Base-by-base conservation (phyloP, 208 protist species). In the Trypanosoma congolense region DNA sequence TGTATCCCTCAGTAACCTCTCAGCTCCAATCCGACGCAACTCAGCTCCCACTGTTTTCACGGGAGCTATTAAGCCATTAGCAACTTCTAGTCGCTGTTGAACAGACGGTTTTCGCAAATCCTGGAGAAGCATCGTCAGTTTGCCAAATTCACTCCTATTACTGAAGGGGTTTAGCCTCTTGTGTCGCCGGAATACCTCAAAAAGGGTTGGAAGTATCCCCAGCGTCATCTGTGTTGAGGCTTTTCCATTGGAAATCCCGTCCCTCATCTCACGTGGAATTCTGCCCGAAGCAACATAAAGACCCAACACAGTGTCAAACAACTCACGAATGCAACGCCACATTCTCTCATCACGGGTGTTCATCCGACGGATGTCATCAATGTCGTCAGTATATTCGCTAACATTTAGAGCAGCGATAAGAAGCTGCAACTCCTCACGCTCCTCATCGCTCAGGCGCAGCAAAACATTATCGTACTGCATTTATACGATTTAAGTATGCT, bases 121-220 rank as follows among this genome's bases (percentile, higher is more conserved):
- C 75, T 97, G 88, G 55, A 99, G 72, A 43, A 98, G 63, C 90
- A 97, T 97, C 45, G 98, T 76, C 31, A 98, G 70, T 69, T 98
- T 99, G 29, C 97, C 97, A 70, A 98, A 99, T 50, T 96, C 83
- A 53, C 90, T 75, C 28, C 87, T 73, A 72, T 96, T 87, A 45
- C 70, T 83, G 60, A 87, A 90, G 21, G 97, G 97, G 66, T 99
- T 99, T 54, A 98, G 87, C 28, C 97, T 87, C 70, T 99, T 99
- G 74, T 98, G 94, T 36, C 97, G 85, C 5, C 97, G 86, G 54
- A 93, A 77, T 38, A 98, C 83, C 72, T 98, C 95, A 73, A 97
- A 98, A 6, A 97, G 62, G 22, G 74, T 72, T 64, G 83, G 80
- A 31, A 98, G 92, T 40, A 97, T 59, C 3, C 66, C 70, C 33